A percentile compares a stretch with the other conserved stretches of the same genome.
Evolutionary conservation across 345 rosid genomes (phyloP).

Genomic region (Trapa bicornis): DNA sequence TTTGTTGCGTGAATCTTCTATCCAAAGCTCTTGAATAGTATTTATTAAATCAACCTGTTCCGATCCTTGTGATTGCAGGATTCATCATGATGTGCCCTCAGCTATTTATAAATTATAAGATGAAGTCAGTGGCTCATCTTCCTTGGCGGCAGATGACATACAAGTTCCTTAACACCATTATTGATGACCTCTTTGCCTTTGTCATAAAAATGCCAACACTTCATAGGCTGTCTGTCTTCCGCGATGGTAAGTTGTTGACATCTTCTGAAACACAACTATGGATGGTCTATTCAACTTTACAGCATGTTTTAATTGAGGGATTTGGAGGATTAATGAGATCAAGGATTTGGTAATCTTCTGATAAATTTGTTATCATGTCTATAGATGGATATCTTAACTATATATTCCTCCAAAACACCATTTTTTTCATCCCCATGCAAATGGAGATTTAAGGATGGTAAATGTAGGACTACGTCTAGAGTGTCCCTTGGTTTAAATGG

Average conservation of each 20-base stretch:
- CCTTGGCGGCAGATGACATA: slow-evolving; percentile 99
- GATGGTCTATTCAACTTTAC: too few species aligned
- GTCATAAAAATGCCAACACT: slow-evolving; percentile 96
- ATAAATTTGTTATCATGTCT: too few species aligned
- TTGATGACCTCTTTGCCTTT: slow-evolving; percentile 97
- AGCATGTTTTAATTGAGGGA: too few species aligned
- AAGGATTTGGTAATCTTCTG: too few species aligned
- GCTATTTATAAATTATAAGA: slow-evolving; percentile 89
- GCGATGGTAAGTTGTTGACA: slow-evolving; percentile 52
- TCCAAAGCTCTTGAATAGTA: neutral
- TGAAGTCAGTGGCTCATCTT: slow-evolving; percentile 87
- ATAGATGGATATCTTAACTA: too few species aligned
- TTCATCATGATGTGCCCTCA: slow-evolving; percentile 99
- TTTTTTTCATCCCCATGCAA: too few species aligned
- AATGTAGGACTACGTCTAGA: too few species aligned
- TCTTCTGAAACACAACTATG: too few species aligned
- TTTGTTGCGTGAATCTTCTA: neutral
- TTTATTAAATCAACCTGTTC: neutral
- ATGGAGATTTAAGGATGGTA: too few species aligned
- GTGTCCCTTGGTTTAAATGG: too few species aligned
- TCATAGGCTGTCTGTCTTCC: slow-evolving; percentile 89
- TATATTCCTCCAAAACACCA: too few species aligned
- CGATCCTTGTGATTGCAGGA: slow-evolving; percentile 34
- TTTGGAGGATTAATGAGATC: too few species aligned
- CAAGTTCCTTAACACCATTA: slow-evolving; percentile 94